A percentile compares a stretch with the other conserved stretches of the same genome.
Conservation (phyloP, 1,139 yeast species). For the Sugiyamaella japonica region DNA sequence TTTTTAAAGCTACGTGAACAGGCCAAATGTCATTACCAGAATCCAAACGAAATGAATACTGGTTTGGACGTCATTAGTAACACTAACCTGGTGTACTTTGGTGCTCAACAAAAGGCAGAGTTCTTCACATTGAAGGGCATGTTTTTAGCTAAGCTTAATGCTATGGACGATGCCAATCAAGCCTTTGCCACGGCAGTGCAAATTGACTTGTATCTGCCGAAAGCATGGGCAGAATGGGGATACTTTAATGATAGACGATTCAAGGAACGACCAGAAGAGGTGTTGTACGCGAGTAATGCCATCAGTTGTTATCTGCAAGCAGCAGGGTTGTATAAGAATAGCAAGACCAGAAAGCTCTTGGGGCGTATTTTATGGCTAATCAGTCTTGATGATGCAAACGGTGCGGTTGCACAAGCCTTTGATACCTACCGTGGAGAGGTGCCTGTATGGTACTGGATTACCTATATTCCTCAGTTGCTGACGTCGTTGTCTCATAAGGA, state of each 20-base stretch:
- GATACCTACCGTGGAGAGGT: constrained; percentile 93
- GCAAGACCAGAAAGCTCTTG: constrained; percentile 81
- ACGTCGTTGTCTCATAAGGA: constrained; percentile 89
- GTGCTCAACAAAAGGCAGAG: constrained; percentile 96
- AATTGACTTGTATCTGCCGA: constrained; percentile 87
- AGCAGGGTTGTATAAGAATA: constrained; percentile 91
- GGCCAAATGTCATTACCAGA: constrained; percentile 96
- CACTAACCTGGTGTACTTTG: constrained; percentile 93
- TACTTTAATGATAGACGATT: constrained; percentile 86
- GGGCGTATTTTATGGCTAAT: constrained; percentile 94
- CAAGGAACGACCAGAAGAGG: constrained; percentile 79
- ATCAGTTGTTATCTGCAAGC: constrained; percentile 96
- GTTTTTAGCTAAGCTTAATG: constrained; percentile 89
- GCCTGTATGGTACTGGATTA: constrained; percentile 99
- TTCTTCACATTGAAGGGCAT: constrained; percentile 96
- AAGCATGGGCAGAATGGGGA: constrained; percentile 99
- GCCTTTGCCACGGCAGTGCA: constrained; percentile 98
- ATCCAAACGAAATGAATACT: constrained; percentile 80
- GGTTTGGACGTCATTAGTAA: constrained; percentile 96
- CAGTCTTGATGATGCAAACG: constrained; percentile 83
- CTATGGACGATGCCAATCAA: constrained; percentile 92
- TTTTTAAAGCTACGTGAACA: constrained; percentile 93
- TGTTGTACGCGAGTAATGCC: constrained; percentile 89
- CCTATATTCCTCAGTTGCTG: constrained; percentile 90
- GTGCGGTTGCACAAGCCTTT: constrained; percentile 82